Conservation (phyloP, 352 stramenopile genomes). For the Phytophthora ramorum region DNA sequence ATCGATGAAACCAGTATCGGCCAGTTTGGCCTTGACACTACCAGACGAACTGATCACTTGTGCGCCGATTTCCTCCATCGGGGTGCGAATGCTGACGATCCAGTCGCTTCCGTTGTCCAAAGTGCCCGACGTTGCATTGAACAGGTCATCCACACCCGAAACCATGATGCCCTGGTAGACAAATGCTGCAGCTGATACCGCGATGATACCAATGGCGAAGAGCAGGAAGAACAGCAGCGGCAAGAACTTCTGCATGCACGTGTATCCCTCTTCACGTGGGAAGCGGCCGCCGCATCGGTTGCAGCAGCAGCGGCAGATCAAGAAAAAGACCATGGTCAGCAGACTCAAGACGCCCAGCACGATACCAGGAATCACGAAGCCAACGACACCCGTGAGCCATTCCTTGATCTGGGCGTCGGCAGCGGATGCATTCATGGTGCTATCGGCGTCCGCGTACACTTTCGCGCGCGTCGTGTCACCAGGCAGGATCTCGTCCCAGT, state of each 20-base stretch:
- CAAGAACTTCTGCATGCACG: constrained; percentile 71
- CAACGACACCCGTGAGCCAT: constrained; percentile 56
- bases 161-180: constrained; percentile 66
- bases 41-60: constrained; percentile 44
- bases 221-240: constrained; percentile 72
- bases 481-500: constrained; percentile 54
- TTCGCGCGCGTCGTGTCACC: constrained; percentile 40
- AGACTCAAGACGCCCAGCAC: constrained; percentile 65
- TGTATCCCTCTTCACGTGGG: constrained; percentile 67
- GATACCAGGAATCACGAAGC: constrained; percentile 65
- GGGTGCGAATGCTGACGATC: constrained; percentile 48
- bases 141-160: constrained; percentile 49
- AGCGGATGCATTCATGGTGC: constrained; percentile 38
- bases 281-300: constrained; percentile 69
- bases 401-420: constrained; percentile 46
- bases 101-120: constrained; percentile 47
- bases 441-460: constrained; percentile 37
- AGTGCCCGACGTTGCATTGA: constrained; percentile 45
- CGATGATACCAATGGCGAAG: constrained; percentile 59
- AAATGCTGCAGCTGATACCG: constrained; percentile 53
- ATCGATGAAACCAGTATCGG: constrained; percentile 56
- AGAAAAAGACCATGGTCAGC: constrained; percentile 75
- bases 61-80: constrained; percentile 51
- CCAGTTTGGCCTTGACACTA: constrained; percentile 39
- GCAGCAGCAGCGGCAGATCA: constrained; percentile 82